Evolutionary conservation across 306 rosid genomes (phyloP).

Genomic region (Comarum palustre): DNA sequence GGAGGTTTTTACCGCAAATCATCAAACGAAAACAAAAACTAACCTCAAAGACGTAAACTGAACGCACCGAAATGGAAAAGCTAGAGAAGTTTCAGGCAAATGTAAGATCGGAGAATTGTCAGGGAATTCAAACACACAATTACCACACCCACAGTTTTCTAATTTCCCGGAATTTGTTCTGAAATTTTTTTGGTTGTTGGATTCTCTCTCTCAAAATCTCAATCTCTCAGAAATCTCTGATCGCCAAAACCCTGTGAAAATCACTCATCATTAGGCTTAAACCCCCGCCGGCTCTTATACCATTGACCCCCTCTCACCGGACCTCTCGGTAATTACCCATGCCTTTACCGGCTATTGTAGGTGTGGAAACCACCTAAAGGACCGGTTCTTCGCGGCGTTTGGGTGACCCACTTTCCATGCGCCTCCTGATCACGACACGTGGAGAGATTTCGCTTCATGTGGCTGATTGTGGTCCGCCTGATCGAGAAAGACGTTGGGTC

Average conservation of each 20-base stretch:
- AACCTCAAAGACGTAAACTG: constrained; percentile 58
- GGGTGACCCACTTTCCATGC: constrained; percentile 37
- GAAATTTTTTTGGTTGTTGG: not conserved
- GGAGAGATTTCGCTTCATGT: constrained; percentile 11
- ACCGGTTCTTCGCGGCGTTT: constrained; percentile 68
- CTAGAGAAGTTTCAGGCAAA: constrained; percentile 39
- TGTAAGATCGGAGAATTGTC: constrained; percentile 48
- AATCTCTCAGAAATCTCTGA: constrained; percentile 25
- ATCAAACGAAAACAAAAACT: constrained; percentile 7
- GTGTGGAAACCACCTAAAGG: constrained; percentile 51
- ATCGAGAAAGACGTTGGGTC: constrained; percentile 74
- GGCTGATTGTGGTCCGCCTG: constrained; percentile 55
- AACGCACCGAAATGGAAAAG: constrained; percentile 26
- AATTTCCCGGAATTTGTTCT: constrained; percentile 17
- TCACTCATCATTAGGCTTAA: constrained; percentile 51
- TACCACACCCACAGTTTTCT: constrained; percentile 11
- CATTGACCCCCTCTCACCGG: constrained; percentile 67
- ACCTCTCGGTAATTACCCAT: constrained; percentile 40
- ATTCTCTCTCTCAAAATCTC: constrained; percentile 24
- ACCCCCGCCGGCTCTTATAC: constrained; percentile 72
- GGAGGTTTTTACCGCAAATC: constrained; percentile 18
- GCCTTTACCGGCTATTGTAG: constrained; percentile 44
- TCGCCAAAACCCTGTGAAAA: constrained; percentile 73
- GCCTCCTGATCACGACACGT: constrained; percentile 47
- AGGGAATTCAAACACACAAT: constrained; percentile 28